These are phyloP conservation scores for Peziza echinospora DNA, from an alignment of 495 filamentous ascomycete species.

Conservation along the genomic window DNA sequence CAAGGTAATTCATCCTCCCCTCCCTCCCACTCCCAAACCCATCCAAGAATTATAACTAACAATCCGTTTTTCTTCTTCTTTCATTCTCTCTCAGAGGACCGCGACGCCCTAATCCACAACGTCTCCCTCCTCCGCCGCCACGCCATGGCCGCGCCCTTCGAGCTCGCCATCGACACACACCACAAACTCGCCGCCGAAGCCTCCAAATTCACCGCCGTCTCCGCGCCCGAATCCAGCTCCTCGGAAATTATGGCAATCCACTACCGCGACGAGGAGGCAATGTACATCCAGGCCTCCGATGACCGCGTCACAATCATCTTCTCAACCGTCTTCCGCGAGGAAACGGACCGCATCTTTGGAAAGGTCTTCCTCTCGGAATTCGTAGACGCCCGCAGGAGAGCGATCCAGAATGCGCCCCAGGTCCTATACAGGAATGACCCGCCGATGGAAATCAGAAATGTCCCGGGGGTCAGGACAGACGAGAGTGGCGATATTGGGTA, in stretches of 20 bases:
- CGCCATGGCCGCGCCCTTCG: slow-evolving; percentile 94
- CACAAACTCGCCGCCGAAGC: slow-evolving; percentile 65
- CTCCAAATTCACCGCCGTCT: slow-evolving; percentile 72
- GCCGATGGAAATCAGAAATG: slow-evolving; percentile 68
- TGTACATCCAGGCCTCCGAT: slow-evolving; percentile 92
- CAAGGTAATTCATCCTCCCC: slow-evolving; percentile 29
- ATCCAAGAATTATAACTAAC: no score
- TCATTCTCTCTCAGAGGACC: no score
- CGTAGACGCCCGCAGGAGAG: slow-evolving; percentile 80
- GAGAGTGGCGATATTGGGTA: slow-evolving; percentile 75
- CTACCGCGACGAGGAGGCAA: slow-evolving; percentile 97
- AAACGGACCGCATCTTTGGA: slow-evolving; percentile 90
- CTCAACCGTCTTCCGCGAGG: slow-evolving; percentile 91
- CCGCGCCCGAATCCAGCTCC: slow-evolving; percentile 80
- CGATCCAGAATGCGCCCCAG: slow-evolving; percentile 93
- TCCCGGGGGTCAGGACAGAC: slow-evolving; percentile 51
- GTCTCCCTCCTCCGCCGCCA: slow-evolving; percentile 86
- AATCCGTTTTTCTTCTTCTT: no score
- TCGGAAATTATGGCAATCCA: slow-evolving; percentile 91
- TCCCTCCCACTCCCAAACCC: background rate
- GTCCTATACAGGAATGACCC: slow-evolving; percentile 94
- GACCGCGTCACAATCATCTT: slow-evolving; percentile 98
- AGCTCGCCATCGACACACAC: slow-evolving; percentile 86
- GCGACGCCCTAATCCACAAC: slow-evolving; percentile 64
- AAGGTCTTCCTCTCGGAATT: slow-evolving; percentile 95